Percentiles rank a stretch among this genome's conserved stretches.
Conservation (phyloP, 164 flowering plant species). For the Nelumbo lutea region DNA sequence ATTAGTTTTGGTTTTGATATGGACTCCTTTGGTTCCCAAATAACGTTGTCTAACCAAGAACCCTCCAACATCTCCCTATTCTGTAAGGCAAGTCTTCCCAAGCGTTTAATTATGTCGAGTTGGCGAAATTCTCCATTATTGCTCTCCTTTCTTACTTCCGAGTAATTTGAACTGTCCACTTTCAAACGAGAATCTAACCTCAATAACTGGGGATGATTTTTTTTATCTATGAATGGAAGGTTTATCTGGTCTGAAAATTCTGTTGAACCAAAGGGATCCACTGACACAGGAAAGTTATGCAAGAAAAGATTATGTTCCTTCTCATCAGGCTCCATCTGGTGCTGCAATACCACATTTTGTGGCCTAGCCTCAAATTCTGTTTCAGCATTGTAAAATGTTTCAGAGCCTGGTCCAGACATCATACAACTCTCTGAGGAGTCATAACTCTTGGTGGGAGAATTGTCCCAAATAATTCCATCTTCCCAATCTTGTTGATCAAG, state of each 20-base stretch:
- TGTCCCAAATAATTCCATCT: constrained; percentile 70
- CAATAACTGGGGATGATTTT: constrained; percentile 75
- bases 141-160: constrained; percentile 26
- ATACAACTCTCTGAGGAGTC: constrained; percentile 37
- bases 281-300: constrained; percentile 26
- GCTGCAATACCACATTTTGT: constrained; percentile 19
- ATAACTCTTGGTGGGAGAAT: constrained; percentile 41
- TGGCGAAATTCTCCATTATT: constrained; percentile 21
- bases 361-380: constrained; percentile 21
- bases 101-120: constrained; percentile 37
- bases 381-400: constrained; percentile 26
- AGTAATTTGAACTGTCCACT: constrained; percentile 21
- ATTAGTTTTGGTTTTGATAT: constrained; percentile 66
- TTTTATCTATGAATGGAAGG: constrained; percentile 21
- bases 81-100: constrained; percentile 45
- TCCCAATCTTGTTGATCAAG: constrained; percentile 95
- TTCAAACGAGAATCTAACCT: constrained; percentile 59
- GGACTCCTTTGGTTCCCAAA: constrained; percentile 62
- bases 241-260: constrained; percentile 17
- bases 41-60: constrained; percentile 73
- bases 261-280: constrained; percentile 64
- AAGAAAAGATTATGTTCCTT: constrained; percentile 27
- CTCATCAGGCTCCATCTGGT: constrained; percentile 26
- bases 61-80: constrained; percentile 70
- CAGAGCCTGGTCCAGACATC: constrained; percentile 43